Percentiles rank a stretch among this genome's conserved stretches.
These are phyloP conservation scores for Cladorrhinum sp. DNA, from an alignment of 2,329 filamentous ascomycete genomes.

Conservation along the genomic window DNA sequence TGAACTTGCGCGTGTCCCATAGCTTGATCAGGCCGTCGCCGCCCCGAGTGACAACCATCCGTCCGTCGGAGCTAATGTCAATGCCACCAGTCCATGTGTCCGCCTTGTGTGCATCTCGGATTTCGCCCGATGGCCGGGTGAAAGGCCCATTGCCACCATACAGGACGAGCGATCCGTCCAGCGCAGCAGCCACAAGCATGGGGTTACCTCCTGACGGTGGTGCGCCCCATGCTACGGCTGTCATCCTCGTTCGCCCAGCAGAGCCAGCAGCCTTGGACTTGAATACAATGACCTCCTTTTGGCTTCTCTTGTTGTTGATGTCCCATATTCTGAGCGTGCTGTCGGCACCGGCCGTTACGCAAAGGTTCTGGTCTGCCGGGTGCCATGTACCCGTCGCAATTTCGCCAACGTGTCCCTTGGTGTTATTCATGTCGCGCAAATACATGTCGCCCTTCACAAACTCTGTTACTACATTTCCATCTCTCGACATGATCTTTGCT, in stretches of 20 bases:
- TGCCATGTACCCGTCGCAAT: conserved; percentile 89
- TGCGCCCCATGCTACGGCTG: conserved; percentile 81
- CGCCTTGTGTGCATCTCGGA: conserved; percentile 75
- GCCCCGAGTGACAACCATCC: conserved; percentile 85
- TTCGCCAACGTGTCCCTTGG: conserved; percentile 93
- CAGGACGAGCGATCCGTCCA: conserved; percentile 89
- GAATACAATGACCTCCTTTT: conserved; percentile 93
- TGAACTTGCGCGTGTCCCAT: conserved; percentile 97
- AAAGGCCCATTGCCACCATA: conserved; percentile 89
- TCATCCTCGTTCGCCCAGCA: conserved; percentile 90
- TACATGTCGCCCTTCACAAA: conserved; percentile 99
- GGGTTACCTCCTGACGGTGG: conserved; percentile 74
- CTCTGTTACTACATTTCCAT: conserved; percentile 80
- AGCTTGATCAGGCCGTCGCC: conserved; percentile 92
- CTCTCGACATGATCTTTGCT: conserved; percentile 82
- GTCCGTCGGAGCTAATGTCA: conserved; percentile 85
- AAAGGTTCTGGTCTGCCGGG: conserved; percentile 77
- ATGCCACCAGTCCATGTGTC: conserved; percentile 90
- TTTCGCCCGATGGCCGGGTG: conserved; percentile 75
- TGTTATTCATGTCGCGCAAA: conserved; percentile 93
- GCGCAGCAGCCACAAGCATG: conserved; percentile 74
- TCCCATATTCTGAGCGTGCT: conserved; percentile 98
- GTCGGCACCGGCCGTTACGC: conserved; percentile 88
- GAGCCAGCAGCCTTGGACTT: conserved; percentile 87
- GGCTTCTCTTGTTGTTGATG: conserved; percentile 81